Evolutionary conservation across 306 rosid species (phyloP).

Genomic region (Albizia julibrissin): DNA sequence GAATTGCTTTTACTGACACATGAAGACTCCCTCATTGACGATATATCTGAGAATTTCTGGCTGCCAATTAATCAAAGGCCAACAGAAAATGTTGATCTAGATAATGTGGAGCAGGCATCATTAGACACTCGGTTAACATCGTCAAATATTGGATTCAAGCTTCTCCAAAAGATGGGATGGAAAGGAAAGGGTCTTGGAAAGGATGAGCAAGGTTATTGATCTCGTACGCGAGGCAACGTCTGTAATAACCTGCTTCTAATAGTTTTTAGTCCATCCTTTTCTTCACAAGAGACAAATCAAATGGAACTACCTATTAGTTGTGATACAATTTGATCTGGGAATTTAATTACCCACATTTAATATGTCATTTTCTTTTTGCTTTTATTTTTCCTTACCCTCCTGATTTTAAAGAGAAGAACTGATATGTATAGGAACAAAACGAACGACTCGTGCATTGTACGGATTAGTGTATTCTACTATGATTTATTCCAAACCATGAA

Average conservation of each 20-base stretch:
- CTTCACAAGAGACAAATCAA: neutral
- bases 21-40: conserved; percentile 56
- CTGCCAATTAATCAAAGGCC: conserved; percentile 88
- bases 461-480: too few species aligned
- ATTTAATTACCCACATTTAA: too few species aligned
- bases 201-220: conserved; percentile 85
- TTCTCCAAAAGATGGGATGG: conserved; percentile 99
- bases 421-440: too few species aligned
- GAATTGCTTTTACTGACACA: conserved; percentile 40
- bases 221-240: neutral
- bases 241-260: neutral
- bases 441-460: too few species aligned
- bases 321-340: too few species aligned
- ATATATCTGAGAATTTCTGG: conserved; percentile 69
- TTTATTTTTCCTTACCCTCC: too few species aligned
- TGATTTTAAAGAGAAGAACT: too few species aligned
- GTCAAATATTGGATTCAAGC: conserved; percentile 86
- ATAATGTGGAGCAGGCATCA: conserved; percentile 95
- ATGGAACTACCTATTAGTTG: too few species aligned
- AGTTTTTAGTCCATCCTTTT: neutral
- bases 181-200: conserved; percentile 96
- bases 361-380: too few species aligned
- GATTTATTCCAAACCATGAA: too few species aligned
- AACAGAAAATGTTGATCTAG: conserved; percentile 90
- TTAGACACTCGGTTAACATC: conserved; percentile 77